Evolutionary conservation across 192 early-diverging fungal species (phyloP).

Genomic region (Mortierella antarctica): DNA sequence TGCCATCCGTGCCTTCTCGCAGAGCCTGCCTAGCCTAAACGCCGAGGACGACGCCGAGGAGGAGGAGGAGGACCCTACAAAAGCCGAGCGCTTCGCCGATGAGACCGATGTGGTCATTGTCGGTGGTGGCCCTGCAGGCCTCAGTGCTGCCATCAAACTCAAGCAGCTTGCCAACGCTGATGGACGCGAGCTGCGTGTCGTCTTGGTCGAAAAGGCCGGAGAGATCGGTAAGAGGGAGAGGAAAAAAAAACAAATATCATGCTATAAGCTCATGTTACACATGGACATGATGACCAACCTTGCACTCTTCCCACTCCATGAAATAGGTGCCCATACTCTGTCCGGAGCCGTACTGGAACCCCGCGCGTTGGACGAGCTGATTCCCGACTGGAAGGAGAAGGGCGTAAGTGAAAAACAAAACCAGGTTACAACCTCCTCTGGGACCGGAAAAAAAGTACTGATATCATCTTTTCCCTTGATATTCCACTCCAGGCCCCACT

Average conservation of each 20-base stretch:
- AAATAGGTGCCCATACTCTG: constrained; percentile 88
- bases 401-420: constrained; percentile 62
- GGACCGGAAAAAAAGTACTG: not conserved
- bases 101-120: constrained; percentile 97
- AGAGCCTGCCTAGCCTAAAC: constrained; percentile 31
- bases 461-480: not conserved
- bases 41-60: constrained; percentile 44
- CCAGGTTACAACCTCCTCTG: not conserved
- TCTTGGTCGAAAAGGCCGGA: constrained; percentile 93
- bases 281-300: not conserved
- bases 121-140: constrained; percentile 93
- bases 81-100: constrained; percentile 76
- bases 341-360: constrained; percentile 97
- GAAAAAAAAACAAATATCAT: not conserved
- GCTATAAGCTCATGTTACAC: not conserved
- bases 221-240: constrained; percentile 76
- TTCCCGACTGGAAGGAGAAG: constrained; percentile 97
- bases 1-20: constrained; percentile 41
- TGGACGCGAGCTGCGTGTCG: constrained; percentile 88
- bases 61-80: constrained; percentile 60
- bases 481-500: constrained; percentile 75
- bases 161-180: constrained; percentile 88
- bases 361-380: constrained; percentile 91
- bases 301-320: no score
- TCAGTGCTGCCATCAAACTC: constrained; percentile 94